A percentile compares a stretch with the other conserved stretches of the same genome.
These are phyloP conservation scores for Candida morakotiae DNA, from an alignment of 805 yeast species.

Conservation along the genomic window DNA sequence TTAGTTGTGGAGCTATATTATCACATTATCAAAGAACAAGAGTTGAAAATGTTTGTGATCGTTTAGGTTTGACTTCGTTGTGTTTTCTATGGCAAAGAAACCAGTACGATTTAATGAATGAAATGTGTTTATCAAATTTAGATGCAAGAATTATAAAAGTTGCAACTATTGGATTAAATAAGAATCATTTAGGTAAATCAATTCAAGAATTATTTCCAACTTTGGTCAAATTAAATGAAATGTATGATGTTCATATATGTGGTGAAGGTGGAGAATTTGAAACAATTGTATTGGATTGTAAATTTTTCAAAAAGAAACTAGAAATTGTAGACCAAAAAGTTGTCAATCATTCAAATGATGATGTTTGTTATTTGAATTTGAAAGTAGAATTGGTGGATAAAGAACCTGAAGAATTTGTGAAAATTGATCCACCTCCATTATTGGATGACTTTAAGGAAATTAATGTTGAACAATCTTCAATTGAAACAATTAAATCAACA, in stretches of 20 bases:
- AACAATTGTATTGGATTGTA: constrained; percentile 86
- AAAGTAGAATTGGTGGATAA: constrained; percentile 46
- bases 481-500: not conserved
- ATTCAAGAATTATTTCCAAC: constrained; percentile 59
- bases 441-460: constrained; percentile 41
- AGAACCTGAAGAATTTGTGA: constrained; percentile 16
- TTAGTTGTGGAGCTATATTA: constrained; percentile 92
- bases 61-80: constrained; percentile 65
- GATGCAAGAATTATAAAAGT: constrained; percentile 90
- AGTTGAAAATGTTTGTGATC: constrained; percentile 83
- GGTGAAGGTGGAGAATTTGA: constrained; percentile 99
- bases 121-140: constrained; percentile 62
- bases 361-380: constrained; percentile 64
- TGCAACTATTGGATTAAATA: constrained; percentile 82
- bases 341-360: constrained; percentile 53
- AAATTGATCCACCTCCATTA: constrained; percentile 30
- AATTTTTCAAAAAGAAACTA: constrained; percentile 62
- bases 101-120: constrained; percentile 74
- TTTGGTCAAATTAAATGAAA: constrained; percentile 50
- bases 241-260: constrained; percentile 86
- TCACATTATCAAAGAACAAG: constrained; percentile 94
- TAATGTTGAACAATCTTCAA: not conserved
- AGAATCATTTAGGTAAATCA: constrained; percentile 62
- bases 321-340: constrained; percentile 37
- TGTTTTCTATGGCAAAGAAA: constrained; percentile 89